Conservation (phyloP, 345 rosid genomes). For the Arabis hirsuta region DNA sequence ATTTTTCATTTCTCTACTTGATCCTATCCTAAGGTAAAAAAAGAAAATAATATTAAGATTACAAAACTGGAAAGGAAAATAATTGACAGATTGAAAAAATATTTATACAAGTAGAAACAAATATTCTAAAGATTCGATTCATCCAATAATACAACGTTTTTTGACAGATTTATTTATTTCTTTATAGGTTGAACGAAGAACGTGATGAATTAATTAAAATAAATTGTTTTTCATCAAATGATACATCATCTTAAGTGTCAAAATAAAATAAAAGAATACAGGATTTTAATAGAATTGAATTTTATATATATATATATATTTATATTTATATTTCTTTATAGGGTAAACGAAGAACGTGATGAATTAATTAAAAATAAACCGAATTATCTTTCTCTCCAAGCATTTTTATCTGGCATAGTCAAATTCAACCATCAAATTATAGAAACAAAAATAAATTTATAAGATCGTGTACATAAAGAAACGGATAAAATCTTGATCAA, state of each 20-base stretch:
- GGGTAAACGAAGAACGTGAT: constrained; percentile 16
- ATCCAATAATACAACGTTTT: constrained; percentile 8
- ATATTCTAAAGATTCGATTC: constrained; percentile 2
- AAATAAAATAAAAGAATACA: too few species aligned
- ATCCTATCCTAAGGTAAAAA: constrained; percentile 7
- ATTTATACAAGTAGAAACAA: neutral
- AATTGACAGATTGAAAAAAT: neutral
- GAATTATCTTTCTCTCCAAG: too few species aligned
- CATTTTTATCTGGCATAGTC: too few species aligned
- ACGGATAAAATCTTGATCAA: constrained; percentile 6
- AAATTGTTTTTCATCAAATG: neutral
- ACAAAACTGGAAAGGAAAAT: neutral
- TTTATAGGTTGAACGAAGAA: constrained; percentile 1
- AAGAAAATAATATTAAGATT: neutral
- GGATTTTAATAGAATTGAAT: too few species aligned
- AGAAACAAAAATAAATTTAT: too few species aligned
- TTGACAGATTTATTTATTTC: neutral
- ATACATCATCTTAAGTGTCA: too few species aligned
- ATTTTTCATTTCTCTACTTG: neutral
- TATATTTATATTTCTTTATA: neutral
- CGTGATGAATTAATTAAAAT: neutral
- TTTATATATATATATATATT: too few species aligned
- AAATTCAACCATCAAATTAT: too few species aligned
- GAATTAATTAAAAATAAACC: too few species aligned
- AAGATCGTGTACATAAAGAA: neutral